Conservation (phyloP, 805 yeast species). For the Candida glaebosa region DNA sequence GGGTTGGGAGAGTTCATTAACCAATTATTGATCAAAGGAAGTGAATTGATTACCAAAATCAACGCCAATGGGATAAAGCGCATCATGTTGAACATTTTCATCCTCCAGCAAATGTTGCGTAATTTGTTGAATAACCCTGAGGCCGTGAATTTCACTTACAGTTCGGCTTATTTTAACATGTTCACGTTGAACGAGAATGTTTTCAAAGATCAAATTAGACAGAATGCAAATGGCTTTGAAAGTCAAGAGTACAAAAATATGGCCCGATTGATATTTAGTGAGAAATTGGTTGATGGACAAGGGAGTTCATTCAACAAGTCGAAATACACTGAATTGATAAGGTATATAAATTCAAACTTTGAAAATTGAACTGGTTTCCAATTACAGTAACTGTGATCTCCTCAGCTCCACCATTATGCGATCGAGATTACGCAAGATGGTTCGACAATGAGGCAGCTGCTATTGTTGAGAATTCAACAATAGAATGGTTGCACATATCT, state of each 20-base stretch:
- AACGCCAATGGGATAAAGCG: conserved; percentile 59
- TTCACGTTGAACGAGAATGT: conserved; percentile 48
- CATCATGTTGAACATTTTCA: conserved; percentile 57
- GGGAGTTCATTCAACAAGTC: conserved; percentile 36
- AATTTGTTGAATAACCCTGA: conserved; percentile 51
- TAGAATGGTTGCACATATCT: no score
- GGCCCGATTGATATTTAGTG: conserved; percentile 50
- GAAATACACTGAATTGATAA: conserved; percentile 35
- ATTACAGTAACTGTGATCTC: no score
- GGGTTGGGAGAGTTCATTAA: conserved; percentile 56
- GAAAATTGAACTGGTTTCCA: no score
- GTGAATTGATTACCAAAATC: conserved; percentile 46
- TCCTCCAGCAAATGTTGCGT: conserved; percentile 67
- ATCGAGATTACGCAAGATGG: no score
- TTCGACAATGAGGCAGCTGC: no score
- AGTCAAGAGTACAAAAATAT: conserved; percentile 48
- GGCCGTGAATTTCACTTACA: conserved; percentile 49
- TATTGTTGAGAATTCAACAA: no score
- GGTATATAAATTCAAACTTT: conserved; percentile 15
- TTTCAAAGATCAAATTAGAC: conserved; percentile 37
- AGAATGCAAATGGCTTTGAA: conserved; percentile 32
- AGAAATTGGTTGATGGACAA: conserved; percentile 36
- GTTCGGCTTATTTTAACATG: conserved; percentile 55
- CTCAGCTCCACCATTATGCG: no score
- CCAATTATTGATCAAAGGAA: conserved; percentile 48